Evolutionary conservation across 148 eudicot genomes (phyloP).

Genomic region (Rhododendron williamsianum): DNA sequence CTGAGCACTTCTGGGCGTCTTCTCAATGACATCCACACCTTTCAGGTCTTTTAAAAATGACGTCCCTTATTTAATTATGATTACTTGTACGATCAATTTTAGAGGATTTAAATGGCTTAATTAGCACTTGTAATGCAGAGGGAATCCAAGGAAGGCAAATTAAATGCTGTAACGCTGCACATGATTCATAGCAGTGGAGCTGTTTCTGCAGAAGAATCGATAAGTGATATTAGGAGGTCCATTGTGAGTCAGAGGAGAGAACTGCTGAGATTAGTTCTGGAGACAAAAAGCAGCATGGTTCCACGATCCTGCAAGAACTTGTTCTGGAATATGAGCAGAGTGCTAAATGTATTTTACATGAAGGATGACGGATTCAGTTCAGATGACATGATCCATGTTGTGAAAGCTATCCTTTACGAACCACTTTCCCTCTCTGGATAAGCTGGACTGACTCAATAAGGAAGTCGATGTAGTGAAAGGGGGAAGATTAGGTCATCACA

Average conservation of each 20-base stretch:
- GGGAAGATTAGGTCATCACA: no score
- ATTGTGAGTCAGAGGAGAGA: constrained; percentile 48
- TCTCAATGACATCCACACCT: constrained; percentile 64
- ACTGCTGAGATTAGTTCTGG: constrained; percentile 57
- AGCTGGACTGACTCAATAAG: no score
- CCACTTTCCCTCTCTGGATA: constrained; percentile 9
- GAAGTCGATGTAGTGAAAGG: no score
- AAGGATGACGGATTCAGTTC: constrained; percentile 75
- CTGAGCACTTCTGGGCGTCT: constrained; percentile 88
- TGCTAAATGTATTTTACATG: constrained; percentile 54
- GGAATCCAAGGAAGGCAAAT: constrained; percentile 63
- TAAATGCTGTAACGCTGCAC: constrained; percentile 62
- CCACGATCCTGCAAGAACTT: constrained; percentile 70
- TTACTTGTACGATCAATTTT: neutral
- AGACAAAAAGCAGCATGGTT: constrained; percentile 33
- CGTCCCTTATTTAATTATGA: neutral
- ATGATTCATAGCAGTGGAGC: constrained; percentile 25
- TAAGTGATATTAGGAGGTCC: constrained; percentile 30
- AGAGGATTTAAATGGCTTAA: neutral
- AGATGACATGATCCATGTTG: constrained; percentile 34
- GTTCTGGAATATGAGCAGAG: constrained; percentile 71
- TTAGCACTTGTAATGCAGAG: constrained; percentile 39
- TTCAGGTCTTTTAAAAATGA: constrained; percentile 35
- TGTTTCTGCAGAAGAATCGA: constrained; percentile 42
- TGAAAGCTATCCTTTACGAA: constrained; percentile 47